Percentiles rank a stretch among this genome's conserved stretches.
Conservation (phyloP, 2,329 filamentous ascomycete genomes). For the Pyrenochaeta sp. region DNA sequence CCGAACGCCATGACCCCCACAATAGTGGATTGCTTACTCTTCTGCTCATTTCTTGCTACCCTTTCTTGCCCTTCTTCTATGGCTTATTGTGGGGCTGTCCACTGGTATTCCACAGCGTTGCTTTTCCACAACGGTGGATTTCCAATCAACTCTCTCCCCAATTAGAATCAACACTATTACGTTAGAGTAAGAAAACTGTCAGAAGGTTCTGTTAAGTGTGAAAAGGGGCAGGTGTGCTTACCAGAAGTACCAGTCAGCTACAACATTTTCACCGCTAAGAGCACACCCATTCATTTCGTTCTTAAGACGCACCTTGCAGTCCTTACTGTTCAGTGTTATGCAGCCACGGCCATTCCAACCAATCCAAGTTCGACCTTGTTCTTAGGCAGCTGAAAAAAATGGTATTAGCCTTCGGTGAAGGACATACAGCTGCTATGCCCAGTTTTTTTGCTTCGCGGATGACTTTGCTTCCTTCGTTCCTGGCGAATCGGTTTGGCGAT, state of each 20-base stretch:
- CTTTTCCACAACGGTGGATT: background rate
- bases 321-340: background rate
- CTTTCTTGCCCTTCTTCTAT: background rate
- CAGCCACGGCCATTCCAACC: background rate
- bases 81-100: background rate
- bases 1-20: background rate
- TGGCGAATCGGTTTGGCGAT: background rate
- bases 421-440: background rate
- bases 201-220: background rate
- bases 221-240: background rate
- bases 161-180: background rate
- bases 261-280: background rate
- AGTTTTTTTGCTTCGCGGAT: background rate
- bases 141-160: background rate
- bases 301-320: background rate
- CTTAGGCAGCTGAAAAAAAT: background rate
- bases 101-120: background rate
- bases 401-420: background rate
- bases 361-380: background rate
- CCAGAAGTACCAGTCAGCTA: background rate
- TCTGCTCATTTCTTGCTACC: background rate
- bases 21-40: background rate
- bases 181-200: background rate
- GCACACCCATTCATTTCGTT: background rate
- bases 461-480: background rate